Evolutionary conservation across 768 basidiomycete genomes (phyloP).

Genomic region (Tubosaeta sp.): DNA sequence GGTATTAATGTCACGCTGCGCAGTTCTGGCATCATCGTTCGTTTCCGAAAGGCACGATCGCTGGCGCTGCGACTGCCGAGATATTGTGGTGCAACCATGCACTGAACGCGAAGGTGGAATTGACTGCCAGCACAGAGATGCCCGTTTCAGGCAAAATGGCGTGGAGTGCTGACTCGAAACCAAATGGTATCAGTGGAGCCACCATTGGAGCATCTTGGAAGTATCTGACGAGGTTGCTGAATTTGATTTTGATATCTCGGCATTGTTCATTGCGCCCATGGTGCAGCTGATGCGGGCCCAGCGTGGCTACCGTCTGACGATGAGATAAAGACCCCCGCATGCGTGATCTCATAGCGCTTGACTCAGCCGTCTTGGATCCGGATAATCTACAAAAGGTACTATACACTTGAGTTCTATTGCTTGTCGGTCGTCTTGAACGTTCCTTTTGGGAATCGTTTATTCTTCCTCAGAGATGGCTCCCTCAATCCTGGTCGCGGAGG

Average conservation of each 20-base stretch:
- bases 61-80: conserved; percentile 33
- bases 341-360: too few species aligned
- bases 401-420: neutral
- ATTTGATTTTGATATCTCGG: neutral
- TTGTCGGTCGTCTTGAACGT: neutral
- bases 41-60: conserved; percentile 41
- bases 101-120: neutral
- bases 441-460: conserved; percentile 6
- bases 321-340: conserved; percentile 9
- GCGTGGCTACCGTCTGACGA: conserved; percentile 38
- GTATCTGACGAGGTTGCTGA: conserved; percentile 46
- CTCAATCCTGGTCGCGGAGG: conserved; percentile 24
- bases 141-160: conserved; percentile 35
- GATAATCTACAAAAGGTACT: neutral
- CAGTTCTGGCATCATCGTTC: conserved; percentile 33
- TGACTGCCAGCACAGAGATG: neutral
- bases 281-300: conserved; percentile 29
- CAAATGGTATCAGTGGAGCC: conserved; percentile 40
- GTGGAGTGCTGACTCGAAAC: conserved; percentile 40
- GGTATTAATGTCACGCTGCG: conserved; percentile 32
- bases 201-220: conserved; percentile 44
- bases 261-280: conserved; percentile 8
- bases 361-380: neutral
- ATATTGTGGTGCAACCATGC: too few species aligned
- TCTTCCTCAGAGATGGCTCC: conserved; percentile 28